These are phyloP conservation scores for Yamadazyma akitaensis DNA, from an alignment of 805 yeast genomes.

Conservation along the genomic window DNA sequence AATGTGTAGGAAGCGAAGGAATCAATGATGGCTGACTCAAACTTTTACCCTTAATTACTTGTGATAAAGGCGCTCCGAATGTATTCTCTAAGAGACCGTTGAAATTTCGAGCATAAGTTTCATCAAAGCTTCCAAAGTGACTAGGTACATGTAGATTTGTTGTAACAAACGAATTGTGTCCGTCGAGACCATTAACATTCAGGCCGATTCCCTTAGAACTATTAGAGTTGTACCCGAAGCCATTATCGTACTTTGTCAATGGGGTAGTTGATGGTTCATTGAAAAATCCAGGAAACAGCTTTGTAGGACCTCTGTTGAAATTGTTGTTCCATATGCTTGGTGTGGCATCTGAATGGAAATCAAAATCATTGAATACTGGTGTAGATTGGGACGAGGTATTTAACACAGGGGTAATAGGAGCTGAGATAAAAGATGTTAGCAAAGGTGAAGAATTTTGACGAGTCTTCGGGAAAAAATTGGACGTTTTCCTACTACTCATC, in stretches of 20 bases:
- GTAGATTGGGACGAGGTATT: constrained; percentile 11
- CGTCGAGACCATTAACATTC: not conserved
- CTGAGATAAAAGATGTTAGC: constrained; percentile 10
- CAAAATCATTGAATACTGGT: constrained; percentile 14
- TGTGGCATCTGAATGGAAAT: constrained; percentile 8
- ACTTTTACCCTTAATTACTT: constrained; percentile 1
- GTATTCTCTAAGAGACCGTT: not conserved
- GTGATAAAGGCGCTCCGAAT: not conserved
- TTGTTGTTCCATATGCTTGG: constrained; percentile 6
- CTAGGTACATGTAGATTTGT: not conserved
- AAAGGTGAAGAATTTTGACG: constrained; percentile 9
- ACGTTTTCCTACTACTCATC: constrained; percentile 12
- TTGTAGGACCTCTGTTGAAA: constrained; percentile 5
- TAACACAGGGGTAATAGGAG: constrained; percentile 15
- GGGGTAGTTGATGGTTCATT: not conserved
- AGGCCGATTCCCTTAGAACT: not conserved
- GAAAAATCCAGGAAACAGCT: constrained; percentile 6
- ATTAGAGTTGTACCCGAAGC: not conserved
- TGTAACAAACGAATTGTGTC: not conserved
- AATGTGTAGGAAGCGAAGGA: not conserved
- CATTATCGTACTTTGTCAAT: not conserved
- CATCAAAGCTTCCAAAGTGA: constrained; percentile 5
- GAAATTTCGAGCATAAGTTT: not conserved
- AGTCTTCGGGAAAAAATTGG: constrained; percentile 12
- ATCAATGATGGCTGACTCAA: constrained; percentile 1